Evolutionary conservation across 768 basidiomycete genomes (phyloP).

Genomic region (Serendipita vermifera): DNA sequence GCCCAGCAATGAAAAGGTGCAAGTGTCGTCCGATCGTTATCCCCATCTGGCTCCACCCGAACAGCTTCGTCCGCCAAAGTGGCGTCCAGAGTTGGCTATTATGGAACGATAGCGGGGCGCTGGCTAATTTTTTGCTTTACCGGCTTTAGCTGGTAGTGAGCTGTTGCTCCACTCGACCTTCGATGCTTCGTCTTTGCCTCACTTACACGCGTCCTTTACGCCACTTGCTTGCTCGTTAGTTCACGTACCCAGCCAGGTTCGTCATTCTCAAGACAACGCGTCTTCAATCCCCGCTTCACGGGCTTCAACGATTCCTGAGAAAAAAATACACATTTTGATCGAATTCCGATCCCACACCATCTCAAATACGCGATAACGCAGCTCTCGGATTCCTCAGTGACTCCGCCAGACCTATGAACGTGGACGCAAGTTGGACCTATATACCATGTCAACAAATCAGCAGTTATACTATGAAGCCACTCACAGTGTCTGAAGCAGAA

Average conservation of each 20-base stretch:
- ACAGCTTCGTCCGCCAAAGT: background rate
- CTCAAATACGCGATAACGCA: background rate
- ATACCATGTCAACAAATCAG: background rate
- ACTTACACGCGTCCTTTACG: no score
- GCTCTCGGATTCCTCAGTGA: slow-evolving; percentile 44
- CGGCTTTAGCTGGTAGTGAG: no score
- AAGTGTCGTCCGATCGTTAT: background rate
- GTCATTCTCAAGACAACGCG: no score
- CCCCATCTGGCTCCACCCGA: background rate
- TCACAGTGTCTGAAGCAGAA: slow-evolving; percentile 40
- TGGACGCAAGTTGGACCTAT: slow-evolving; percentile 42
- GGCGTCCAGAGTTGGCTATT: background rate
- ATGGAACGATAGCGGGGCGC: background rate
- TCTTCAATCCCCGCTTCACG: no score
- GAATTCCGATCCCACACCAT: no score
- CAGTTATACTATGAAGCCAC: background rate
- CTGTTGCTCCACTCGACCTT: no score
- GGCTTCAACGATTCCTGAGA: no score
- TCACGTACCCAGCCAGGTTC: no score
- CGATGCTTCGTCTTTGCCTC: no score
- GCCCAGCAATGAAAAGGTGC: background rate
- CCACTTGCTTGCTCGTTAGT: no score
- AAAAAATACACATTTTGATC: no score
- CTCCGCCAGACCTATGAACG: slow-evolving; percentile 46
- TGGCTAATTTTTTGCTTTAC: no score